Conservation (phyloP, 1,284 basidiomycete genomes). For the Melanopsichium pennsylvanicum region DNA sequence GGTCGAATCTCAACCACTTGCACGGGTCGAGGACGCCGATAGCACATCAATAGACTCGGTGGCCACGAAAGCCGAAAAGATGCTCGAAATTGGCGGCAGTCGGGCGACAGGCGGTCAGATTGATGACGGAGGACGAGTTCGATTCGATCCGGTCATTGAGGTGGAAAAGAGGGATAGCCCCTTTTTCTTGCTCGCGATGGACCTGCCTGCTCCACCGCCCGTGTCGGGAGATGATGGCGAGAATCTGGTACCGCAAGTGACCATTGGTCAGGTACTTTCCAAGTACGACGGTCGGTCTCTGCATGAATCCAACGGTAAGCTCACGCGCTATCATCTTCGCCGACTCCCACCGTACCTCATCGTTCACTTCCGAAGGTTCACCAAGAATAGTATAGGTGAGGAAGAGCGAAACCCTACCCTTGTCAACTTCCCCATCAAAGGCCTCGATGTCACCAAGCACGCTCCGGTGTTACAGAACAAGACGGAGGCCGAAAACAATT, state of each 20-base stretch:
- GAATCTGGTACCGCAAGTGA: slow-evolving; percentile 98
- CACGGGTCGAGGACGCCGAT: slow-evolving; percentile 4
- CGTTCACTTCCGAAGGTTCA: slow-evolving; percentile 94
- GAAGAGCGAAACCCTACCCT: slow-evolving; percentile 99
- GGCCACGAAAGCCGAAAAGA: slow-evolving; percentile 5
- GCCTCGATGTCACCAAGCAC: slow-evolving; percentile 69
- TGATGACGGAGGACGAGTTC: slow-evolving; percentile 48
- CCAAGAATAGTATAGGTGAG: slow-evolving; percentile 89
- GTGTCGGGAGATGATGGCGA: slow-evolving; percentile 91
- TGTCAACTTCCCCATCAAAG: slow-evolving; percentile 92
- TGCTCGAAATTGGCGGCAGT: background rate
- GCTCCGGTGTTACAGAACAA: slow-evolving; percentile 65
- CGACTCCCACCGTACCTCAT: slow-evolving; percentile 90
- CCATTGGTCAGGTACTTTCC: slow-evolving; percentile 85
- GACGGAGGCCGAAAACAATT: slow-evolving; percentile 59
- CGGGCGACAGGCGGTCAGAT: slow-evolving; percentile 40
- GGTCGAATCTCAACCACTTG: slow-evolving; percentile 78
- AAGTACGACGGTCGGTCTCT: slow-evolving; percentile 83
- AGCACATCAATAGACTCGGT: background rate
- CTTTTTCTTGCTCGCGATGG: slow-evolving; percentile 92
- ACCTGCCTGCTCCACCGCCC: slow-evolving; percentile 87
- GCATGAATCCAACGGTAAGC: slow-evolving; percentile 49
- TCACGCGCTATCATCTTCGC: slow-evolving; percentile 83
- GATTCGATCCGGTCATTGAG: slow-evolving; percentile 68
- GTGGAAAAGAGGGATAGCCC: slow-evolving; percentile 86